phyloP scores from a whole-genome alignment of 1,139 yeast genomes.

The Debaryomyces udenii region DNA sequence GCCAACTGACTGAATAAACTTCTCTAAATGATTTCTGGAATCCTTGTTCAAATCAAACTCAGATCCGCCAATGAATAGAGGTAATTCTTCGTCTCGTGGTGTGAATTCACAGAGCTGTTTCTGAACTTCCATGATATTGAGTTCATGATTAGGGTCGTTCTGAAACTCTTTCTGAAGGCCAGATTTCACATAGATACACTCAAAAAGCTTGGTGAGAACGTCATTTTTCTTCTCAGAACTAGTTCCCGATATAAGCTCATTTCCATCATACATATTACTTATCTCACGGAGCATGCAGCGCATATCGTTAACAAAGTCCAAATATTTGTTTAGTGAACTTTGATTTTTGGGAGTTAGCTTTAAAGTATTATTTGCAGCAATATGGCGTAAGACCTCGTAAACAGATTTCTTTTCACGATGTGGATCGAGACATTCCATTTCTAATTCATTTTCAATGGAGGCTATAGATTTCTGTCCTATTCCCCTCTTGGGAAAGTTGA shows the following conservation, averaged over 20 bases:
- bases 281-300: constrained; percentile 17
- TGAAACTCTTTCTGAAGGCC: constrained; percentile 37
- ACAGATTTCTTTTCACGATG: constrained; percentile 9
- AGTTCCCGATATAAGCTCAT: neutral
- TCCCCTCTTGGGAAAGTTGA: constrained; percentile 67
- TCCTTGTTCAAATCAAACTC: constrained; percentile 23
- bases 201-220: constrained; percentile 23
- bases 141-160: constrained; percentile 24
- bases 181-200: constrained; percentile 28
- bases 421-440: constrained; percentile 1
- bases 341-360: constrained; percentile 19
- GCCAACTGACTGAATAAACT: constrained; percentile 63
- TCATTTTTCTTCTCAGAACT: constrained; percentile 10
- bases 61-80: constrained; percentile 38
- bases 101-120: constrained; percentile 42
- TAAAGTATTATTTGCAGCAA: constrained; percentile 6
- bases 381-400: constrained; percentile 11
- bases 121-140: constrained; percentile 49
- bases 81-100: constrained; percentile 58
- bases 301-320: constrained; percentile 34
- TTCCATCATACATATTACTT: constrained; percentile 9
- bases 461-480: constrained; percentile 63
- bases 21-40: constrained; percentile 40
- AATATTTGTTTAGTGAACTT: constrained; percentile 25
- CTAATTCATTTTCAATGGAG: constrained; percentile 10